Evolutionary conservation across 139 green algal species (phyloP), one percentile per base, ranked within the genome.

Genomic region (Coelastrella sp.): DNA sequence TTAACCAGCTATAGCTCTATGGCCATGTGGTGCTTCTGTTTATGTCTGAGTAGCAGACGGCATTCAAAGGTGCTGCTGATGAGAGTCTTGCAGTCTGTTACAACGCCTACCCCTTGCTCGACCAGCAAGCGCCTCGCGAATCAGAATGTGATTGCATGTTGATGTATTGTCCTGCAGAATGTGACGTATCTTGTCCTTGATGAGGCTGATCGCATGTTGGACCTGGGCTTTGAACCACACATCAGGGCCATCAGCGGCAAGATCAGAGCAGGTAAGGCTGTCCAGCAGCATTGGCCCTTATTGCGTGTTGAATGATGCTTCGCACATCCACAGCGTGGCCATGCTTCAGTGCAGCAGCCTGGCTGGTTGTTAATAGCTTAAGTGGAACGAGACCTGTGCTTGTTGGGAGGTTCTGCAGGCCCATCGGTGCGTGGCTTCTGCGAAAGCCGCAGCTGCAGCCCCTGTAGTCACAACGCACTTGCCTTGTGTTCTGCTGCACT

Each of bases 201-300:
- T 87, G 97, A 99, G 94, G 97, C 97, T 2, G 97, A 99, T 89
- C 92, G 97, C 83, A 99, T 99, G 97, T 93, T 99, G 85, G 97
- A 99, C 92, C 92, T 99, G 81, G 97, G 97, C 60, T 99, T 99
- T 91, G 96, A 98, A 93, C 96, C 96, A 23, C 93, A 98, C 88
- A 98, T 99, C 90, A 92, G 95, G 20, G 91, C 86, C 60, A 95
- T 95, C 92, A 84, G 76, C 74, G 54, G 16, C 79, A 81, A 71
- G 19, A 23, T 90, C 17, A 57, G 77, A 76, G 68, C 68, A 76
- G 68, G 68, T 76, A 23, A 7, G 68, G 32, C 32, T 47, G 32
- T 1, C 32, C 32, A 47, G 32, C 32, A 47, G 32, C 32, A 47
- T 47, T 47, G 32, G 32, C 32, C 32, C 32, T 47, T 47, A 47